phyloP scores from a whole-genome alignment of 306 rosid genomes.

The Ammopiptanthus mongolicus region DNA sequence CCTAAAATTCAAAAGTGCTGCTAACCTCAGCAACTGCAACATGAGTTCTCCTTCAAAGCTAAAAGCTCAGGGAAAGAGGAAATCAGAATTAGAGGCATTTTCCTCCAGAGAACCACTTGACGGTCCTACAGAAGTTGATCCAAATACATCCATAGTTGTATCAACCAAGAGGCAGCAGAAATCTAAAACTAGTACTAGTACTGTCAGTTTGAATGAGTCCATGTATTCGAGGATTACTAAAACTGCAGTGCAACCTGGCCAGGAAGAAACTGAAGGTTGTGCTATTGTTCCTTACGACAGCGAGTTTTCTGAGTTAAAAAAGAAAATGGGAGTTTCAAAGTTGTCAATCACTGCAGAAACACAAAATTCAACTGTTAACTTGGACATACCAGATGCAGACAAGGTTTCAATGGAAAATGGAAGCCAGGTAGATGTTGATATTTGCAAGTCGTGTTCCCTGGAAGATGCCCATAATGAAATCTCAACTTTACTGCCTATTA shows the following conservation, averaged over 20 bases:
- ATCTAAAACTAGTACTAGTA: slow-evolving; percentile 14
- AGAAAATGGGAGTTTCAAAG: slow-evolving; percentile 20
- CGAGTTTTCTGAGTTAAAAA: slow-evolving; percentile 29
- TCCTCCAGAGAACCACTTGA: slow-evolving; percentile 15
- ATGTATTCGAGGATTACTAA: slow-evolving; percentile 9
- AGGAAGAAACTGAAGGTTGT: slow-evolving; percentile 13
- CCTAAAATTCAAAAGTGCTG: slow-evolving; percentile 9
- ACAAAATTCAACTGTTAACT: slow-evolving; percentile 13
- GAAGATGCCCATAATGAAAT: slow-evolving; percentile 11
- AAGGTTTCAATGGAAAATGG: slow-evolving; percentile 9
- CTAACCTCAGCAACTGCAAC: slow-evolving; percentile 8
- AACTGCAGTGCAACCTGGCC: slow-evolving; percentile 18
- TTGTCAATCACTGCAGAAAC: background rate
- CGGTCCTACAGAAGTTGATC: background rate
- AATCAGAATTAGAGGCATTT: slow-evolving; percentile 13
- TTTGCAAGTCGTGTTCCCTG: background rate
- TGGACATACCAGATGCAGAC: slow-evolving; percentile 16
- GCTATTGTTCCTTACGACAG: slow-evolving; percentile 33
- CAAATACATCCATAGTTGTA: slow-evolving; percentile 20
- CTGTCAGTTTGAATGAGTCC: slow-evolving; percentile 23
- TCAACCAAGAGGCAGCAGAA: slow-evolving; percentile 38
- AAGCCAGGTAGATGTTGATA: slow-evolving; percentile 14
- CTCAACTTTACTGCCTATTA: background rate
- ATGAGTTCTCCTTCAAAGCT: slow-evolving; percentile 3
- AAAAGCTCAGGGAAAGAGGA: slow-evolving; percentile 29